These are phyloP conservation scores for Diaporthe eres DNA, from an alignment of 2,329 filamentous ascomycete genomes.

Conservation along the genomic window DNA sequence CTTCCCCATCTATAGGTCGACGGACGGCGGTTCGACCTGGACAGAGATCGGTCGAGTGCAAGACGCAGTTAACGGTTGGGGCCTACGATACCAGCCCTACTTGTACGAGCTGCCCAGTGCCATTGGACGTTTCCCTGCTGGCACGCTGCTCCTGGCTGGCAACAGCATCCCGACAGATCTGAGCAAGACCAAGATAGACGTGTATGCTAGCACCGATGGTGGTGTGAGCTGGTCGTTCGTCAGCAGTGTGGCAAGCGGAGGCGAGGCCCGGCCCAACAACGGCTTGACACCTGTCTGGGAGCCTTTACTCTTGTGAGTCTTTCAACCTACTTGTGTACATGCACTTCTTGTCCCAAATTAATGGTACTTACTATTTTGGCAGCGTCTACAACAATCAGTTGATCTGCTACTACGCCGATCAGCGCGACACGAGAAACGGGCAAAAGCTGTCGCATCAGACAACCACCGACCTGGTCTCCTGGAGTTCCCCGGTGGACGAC, in stretches of 20 bases:
- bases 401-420: conserved; percentile 80
- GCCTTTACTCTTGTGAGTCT: conserved; percentile 69
- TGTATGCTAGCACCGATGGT: conserved; percentile 75
- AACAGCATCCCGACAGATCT: conserved; percentile 70
- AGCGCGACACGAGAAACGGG: conserved; percentile 75
- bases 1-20: conserved; percentile 68
- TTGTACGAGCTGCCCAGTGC: conserved; percentile 73
- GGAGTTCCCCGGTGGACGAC: conserved; percentile 73
- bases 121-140: conserved; percentile 71
- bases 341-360: accelerated
- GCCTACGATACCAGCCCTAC: conserved; percentile 78
- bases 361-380: background rate
- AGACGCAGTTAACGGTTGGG: conserved; percentile 75
- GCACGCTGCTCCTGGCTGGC: conserved; percentile 75
- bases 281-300: conserved; percentile 81
- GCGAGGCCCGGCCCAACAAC: conserved; percentile 72
- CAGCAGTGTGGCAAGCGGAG: conserved; percentile 74
- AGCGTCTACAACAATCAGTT: conserved; percentile 67
- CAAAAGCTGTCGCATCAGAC: conserved; percentile 79
- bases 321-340: background rate
- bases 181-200: conserved; percentile 75
- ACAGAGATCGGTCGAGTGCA: conserved; percentile 72
- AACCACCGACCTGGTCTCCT: conserved; percentile 70
- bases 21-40: conserved; percentile 72
- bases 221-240: conserved; percentile 77